Percentiles rank a stretch among this genome's conserved stretches.
Evolutionary conservation across 2,329 filamentous ascomycete species (phyloP).

Genomic region (Fusarium luffae): DNA sequence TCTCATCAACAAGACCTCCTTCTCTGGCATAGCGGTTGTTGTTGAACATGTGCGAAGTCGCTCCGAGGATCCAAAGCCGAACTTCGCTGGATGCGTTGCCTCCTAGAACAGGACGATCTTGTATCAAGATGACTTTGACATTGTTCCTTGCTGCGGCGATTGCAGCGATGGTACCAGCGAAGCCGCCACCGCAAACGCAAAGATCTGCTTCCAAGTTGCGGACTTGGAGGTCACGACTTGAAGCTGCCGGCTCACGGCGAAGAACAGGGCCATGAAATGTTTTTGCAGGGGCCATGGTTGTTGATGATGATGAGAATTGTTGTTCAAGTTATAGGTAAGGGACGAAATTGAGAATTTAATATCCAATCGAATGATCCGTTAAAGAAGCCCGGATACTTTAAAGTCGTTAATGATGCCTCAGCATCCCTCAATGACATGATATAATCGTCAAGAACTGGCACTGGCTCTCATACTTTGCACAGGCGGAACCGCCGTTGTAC

Average conservation of each 20-base stretch:
- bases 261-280: conserved; percentile 22
- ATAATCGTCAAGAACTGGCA: neutral
- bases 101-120: conserved; percentile 14
- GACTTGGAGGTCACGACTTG: conserved; percentile 15
- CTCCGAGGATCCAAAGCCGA: conserved; percentile 16
- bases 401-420: neutral
- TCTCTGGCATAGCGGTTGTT: conserved; percentile 25
- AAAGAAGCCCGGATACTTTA: neutral
- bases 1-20: conserved; percentile 24
- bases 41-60: conserved; percentile 19
- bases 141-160: conserved; percentile 15
- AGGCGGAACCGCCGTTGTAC: neutral
- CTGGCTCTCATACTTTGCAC: too few relatives aligned
- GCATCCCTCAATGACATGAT: neutral
- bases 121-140: conserved; percentile 12
- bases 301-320: too few relatives aligned
- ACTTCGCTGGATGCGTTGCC: conserved; percentile 25
- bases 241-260: conserved; percentile 13
- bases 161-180: conserved; percentile 8
- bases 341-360: neutral
- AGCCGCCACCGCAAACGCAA: conserved; percentile 15
- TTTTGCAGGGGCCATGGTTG: conserved; percentile 18
- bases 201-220: conserved; percentile 1
- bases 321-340: neutral
- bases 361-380: too few relatives aligned